Evolutionary conservation across 306 rosid genomes (phyloP).

Genomic region (Amphicarpaea edgeworthii): DNA sequence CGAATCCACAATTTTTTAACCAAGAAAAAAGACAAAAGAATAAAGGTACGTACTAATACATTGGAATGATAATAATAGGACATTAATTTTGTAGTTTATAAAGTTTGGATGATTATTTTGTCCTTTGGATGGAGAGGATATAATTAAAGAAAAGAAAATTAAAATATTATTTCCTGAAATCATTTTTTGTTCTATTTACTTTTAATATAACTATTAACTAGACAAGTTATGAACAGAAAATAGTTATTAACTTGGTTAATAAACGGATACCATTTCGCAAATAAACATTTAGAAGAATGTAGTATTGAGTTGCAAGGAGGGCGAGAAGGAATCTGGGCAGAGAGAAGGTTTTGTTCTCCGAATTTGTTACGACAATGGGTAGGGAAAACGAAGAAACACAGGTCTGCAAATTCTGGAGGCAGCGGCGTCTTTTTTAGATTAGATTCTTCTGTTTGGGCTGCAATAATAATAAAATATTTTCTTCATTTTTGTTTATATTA

Average conservation of each 20-base stretch:
- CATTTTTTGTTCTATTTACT: no score
- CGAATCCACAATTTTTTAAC: no score
- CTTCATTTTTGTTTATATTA: no score
- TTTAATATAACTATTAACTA: no score
- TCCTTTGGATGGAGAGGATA: background rate
- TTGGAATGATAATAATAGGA: background rate
- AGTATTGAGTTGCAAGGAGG: background rate
- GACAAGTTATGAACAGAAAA: no score
- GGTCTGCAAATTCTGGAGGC: slow-evolving; percentile 15
- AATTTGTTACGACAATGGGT: no score
- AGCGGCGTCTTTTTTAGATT: background rate
- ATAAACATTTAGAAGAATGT: no score
- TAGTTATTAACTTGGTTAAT: no score
- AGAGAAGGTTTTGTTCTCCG: slow-evolving; percentile 19
- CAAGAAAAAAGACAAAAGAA: background rate
- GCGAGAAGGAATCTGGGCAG: background rate
- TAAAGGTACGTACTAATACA: background rate
- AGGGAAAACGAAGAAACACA: slow-evolving; percentile 8
- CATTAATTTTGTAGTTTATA: background rate
- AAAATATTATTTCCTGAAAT: no score
- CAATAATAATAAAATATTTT: no score
- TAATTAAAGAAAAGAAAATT: background rate
- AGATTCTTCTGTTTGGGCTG: no score
- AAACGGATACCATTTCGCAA: no score
- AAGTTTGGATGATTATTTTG: background rate